Base-by-base conservation (phyloP, 2,329 filamentous ascomycete species). In the Diaporthe helianthi region DNA sequence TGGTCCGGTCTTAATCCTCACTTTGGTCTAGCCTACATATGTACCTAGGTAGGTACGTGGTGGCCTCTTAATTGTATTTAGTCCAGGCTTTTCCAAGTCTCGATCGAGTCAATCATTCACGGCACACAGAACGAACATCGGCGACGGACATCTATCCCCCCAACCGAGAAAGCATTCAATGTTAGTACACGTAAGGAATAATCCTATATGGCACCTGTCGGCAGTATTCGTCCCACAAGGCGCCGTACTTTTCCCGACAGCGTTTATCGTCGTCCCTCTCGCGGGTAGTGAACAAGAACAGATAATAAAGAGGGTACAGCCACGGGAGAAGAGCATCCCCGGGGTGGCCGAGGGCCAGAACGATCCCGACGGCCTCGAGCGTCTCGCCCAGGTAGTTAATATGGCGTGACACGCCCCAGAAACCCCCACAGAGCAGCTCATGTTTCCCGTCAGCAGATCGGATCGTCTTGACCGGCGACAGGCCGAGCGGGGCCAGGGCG, bases 351-450 rank as follows among this genome's bases (percentile, higher is more conserved):
- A 70, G 38, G 8, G 68, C 68, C 54, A 70, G 24, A 22, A 66
- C 64, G 8, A 70, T 67, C 5, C 64, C 68, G 24, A 70, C 49
- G 4, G 68, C 68, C 64, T 67, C 68, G 13, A 70, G 64, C 46
- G 66, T 63, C 68, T 70, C 68, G 17, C 68, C 68, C 17, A 67
- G 36, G 24, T 70, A 70, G 26, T 70, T 70, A 22, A 70, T 41
- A 33, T 70, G 68, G 19, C 68, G 41, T 17, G 68, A 51, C 13
- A 67, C 49, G 12, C 64, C 68, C 68, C 68, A 70, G 29, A 70
- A 66, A 1, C 68, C 68, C 22, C 68, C 68, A 38, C 68, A 70
- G 49, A 61, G 53, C 29, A 70, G 33, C 54, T 54, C 68, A 2
- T 70, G 64, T 38, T 33, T 63, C 41, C 68, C 68, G 33, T 70